Percentiles rank a stretch among this genome's conserved stretches.
Evolutionary conservation across 1,284 basidiomycete species (phyloP).

Genomic region (Spongiforma sp.): DNA sequence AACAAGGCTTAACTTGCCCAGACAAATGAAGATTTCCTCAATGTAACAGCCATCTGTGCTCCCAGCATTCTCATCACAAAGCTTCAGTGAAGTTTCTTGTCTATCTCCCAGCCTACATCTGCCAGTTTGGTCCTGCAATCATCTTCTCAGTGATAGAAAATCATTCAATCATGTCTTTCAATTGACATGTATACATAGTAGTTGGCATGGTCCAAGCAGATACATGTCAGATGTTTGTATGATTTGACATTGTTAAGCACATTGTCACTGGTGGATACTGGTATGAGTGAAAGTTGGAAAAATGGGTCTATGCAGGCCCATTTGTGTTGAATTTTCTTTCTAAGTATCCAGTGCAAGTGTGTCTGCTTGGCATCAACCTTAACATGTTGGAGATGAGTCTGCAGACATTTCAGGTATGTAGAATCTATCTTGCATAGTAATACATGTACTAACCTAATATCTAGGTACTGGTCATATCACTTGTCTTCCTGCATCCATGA

Average conservation of each 20-base stretch:
- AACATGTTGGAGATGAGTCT: background rate
- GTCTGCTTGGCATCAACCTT: background rate
- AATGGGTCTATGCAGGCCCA: background rate
- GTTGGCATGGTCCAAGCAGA: background rate
- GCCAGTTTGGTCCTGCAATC: background rate
- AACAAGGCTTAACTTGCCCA: background rate
- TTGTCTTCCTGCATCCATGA: no score
- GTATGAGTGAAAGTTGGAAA: background rate
- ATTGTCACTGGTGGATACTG: background rate
- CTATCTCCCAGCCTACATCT: background rate
- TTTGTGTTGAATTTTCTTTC: background rate
- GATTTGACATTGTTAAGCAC: background rate
- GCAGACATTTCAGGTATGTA: no score
- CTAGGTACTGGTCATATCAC: background rate
- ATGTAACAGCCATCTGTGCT: background rate
- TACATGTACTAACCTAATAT: no score
- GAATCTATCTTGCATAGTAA: background rate
- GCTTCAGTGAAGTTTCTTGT: background rate
- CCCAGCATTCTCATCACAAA: background rate
- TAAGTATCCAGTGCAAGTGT: background rate
- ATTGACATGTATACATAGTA: background rate
- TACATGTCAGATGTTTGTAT: background rate
- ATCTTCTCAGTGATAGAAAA: background rate
- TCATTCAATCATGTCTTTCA: background rate
- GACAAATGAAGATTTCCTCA: background rate